Base-by-base conservation (phyloP, 495 filamentous ascomycete species). In the Evansstolkia leycettana region DNA sequence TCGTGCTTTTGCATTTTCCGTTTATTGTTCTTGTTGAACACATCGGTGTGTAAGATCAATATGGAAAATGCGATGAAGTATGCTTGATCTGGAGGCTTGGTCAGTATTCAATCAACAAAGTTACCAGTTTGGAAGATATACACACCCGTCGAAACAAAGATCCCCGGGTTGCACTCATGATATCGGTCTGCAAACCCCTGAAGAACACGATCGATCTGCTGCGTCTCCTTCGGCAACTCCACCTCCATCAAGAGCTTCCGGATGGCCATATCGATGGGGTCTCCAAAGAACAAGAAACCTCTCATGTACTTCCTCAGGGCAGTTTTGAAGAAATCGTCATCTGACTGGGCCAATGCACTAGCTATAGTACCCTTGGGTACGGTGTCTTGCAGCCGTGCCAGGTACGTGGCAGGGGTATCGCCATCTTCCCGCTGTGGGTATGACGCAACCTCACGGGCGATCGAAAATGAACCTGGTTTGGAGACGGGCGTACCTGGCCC, bases 1-100 rank as follows among this genome's bases (percentile, higher is more conserved):
- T 96, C 90, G 0, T 69, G 67, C 46, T 92, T 92, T 52, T 94
- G 87, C 90, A 99, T 99, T 58, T 96, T 99, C 48, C 88, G 75
- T 60, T 94, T 96, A 56, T 96, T 96, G 65, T 95, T 96, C 55
- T 89, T 94, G 67, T 99, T 99, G 74, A 95, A 95, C 8, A 92
- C 84, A 52, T 99, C 90, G 0, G 90, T 95, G 47, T 99, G 90
- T 12, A 99, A 65, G 42, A 99, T 94, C 27, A 99, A 64, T 28
- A 96, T 78, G 1, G 92, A 96, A 48, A 96, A 99, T 11, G 90
- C 84, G 45, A 96, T 87, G 50, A 95, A 93, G 57, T 96, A 94
- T 27, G 90, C 87, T 60, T 95, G 84, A 45, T 96, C 90, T 71
- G 44, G 23, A 36, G 34, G 34, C 43, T 34, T 17, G 37, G 32